Percentiles rank a stretch among this genome's conserved stretches.
These are phyloP conservation scores for Dorcoceras hygrometricum DNA, from an alignment of 257 asterid genomes.

Conservation along the genomic window DNA sequence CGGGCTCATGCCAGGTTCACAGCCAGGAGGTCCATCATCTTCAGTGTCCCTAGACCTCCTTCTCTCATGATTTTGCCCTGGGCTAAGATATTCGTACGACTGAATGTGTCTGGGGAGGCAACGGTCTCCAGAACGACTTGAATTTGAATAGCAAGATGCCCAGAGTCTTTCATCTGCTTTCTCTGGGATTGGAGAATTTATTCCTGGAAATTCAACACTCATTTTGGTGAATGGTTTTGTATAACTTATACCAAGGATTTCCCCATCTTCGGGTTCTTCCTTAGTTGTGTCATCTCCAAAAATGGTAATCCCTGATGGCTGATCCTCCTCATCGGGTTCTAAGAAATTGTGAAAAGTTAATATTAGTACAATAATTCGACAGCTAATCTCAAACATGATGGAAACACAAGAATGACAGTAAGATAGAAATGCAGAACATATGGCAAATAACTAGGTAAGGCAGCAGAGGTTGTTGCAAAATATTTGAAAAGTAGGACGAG, in stretches of 20 bases:
- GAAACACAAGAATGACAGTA: neutral
- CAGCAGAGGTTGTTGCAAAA: neutral
- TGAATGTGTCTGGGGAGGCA: conserved; percentile 43
- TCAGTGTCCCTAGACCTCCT: conserved; percentile 49
- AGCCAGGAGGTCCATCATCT: conserved; percentile 81
- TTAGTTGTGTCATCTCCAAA: conserved; percentile 58
- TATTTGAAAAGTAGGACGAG: neutral
- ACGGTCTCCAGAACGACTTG: conserved; percentile 30
- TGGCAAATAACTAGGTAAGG: neutral
- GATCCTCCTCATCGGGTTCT: conserved; percentile 59
- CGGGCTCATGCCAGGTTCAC: conserved; percentile 62
- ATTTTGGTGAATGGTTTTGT: conserved; percentile 42
- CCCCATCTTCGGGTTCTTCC: conserved; percentile 71
- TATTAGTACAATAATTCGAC: conserved; percentile 15
- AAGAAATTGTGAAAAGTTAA: conserved; percentile 12
- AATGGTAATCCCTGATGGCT: conserved; percentile 92
- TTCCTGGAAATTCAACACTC: conserved; percentile 84
- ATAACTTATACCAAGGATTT: conserved; percentile 46
- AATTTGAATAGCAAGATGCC: conserved; percentile 46
- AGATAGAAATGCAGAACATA: neutral
- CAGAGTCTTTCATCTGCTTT: conserved; percentile 72
- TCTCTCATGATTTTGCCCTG: conserved; percentile 30
- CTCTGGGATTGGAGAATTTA: conserved; percentile 91
- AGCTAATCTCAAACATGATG: neutral
- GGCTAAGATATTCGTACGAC: conserved; percentile 38